Conservation (phyloP, 2,329 filamentous ascomycete species). For the Botryosphaeria dothidea region DNA sequence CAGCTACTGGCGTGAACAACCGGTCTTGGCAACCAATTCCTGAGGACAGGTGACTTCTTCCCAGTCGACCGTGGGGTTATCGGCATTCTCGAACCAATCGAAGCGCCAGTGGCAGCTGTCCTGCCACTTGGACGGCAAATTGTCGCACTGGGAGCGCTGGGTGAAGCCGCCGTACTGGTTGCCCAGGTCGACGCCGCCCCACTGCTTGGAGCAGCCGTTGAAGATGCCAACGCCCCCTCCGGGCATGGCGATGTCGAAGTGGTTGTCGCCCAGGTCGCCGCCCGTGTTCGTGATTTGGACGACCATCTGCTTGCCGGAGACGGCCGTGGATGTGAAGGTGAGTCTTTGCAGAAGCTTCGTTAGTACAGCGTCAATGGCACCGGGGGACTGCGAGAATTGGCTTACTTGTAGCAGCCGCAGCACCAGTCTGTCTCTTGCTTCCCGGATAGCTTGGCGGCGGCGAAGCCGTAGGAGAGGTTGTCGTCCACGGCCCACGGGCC, state of each 20-base stretch:
- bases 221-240: slow-evolving; percentile 60
- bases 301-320: slow-evolving; percentile 61
- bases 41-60: slow-evolving; percentile 58
- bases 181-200: slow-evolving; percentile 54
- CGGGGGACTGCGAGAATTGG: background rate
- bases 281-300: slow-evolving; percentile 65
- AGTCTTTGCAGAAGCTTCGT: slow-evolving; percentile 35
- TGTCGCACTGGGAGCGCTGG: slow-evolving; percentile 52
- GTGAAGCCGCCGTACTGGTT: slow-evolving; percentile 60
- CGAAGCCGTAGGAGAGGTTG: slow-evolving; percentile 60
- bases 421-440: slow-evolving; percentile 60
- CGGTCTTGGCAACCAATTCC: slow-evolving; percentile 48
- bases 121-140: slow-evolving; percentile 56
- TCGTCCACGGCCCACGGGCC: slow-evolving; percentile 60
- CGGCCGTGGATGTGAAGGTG: slow-evolving; percentile 57
- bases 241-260: slow-evolving; percentile 57
- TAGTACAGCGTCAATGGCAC: background rate
- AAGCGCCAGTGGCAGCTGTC: slow-evolving; percentile 64
- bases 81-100: slow-evolving; percentile 62
- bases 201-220: slow-evolving; percentile 55
- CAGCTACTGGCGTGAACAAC: slow-evolving; percentile 40
- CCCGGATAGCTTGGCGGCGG: slow-evolving; percentile 58
- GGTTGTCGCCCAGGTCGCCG: slow-evolving; percentile 56
- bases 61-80: slow-evolving; percentile 60
- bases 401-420: slow-evolving; percentile 60